Base-by-base conservation (phyloP, 2,329 filamentous ascomycete genomes). In the Aspergillus sp. region DNA sequence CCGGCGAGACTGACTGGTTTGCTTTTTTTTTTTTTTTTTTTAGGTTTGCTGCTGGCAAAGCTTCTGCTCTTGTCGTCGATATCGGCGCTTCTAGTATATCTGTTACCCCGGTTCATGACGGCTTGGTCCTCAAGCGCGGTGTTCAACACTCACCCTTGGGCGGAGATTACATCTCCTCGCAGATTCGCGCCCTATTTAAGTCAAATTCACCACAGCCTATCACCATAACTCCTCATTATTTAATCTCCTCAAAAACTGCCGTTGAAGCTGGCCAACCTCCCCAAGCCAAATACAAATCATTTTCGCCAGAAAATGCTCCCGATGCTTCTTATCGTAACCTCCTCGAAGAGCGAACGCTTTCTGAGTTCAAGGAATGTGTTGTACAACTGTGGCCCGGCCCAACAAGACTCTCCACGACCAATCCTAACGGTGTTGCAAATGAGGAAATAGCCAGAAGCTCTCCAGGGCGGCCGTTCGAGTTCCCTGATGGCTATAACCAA, bases 321-420 rank as follows among this genome's bases (percentile, higher is more conserved):
- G 78, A 80, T 66, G 82, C 85, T 27, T 92, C 90, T 1, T 98
- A 93, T 83, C 87, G 89, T 59, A 80, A 82, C 17, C 88, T 93
- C 64, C 88, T 98, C 76, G 93, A 99, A 79, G 95, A 98, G 74
- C 90, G 93, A 53, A 88, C 96, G 42, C 79, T 99, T 57, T 92
- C 91, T 39, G 92, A 97, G 73, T 99, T 96, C 84, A 99, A 99
- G 79, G 96, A 99, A 78, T 96, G 90, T 17, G 91, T 97, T 15
- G 92, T 98, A 27, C 92, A 97, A 77, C 87, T 93, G 13, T 99
- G 95, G 93, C 85, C 86, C 24, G 91, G 91, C 0, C 90, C 90
- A 0, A 88, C 88, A 58, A 83, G 86, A 60, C 86, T 91, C 67
- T 73, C 70, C 65, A 72, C 66, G 41, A 74, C 75, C n/a, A 66